Conservation (phyloP, 2,329 filamentous ascomycete species). For the Ceratocystis destructans region DNA sequence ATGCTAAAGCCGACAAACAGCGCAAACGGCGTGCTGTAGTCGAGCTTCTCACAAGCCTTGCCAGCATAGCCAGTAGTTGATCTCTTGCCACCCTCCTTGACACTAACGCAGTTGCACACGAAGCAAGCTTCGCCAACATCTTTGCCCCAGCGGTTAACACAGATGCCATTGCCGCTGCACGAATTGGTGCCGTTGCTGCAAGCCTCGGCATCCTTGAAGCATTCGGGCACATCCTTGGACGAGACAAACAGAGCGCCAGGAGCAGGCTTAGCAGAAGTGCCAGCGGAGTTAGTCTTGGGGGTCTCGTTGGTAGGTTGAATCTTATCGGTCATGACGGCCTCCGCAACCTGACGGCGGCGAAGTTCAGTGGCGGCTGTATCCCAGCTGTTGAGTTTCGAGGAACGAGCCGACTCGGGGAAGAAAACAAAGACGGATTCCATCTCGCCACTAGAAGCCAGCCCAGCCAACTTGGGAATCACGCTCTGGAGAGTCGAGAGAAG, state of each 20-base stretch:
- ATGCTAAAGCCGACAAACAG: slow-evolving; percentile 65
- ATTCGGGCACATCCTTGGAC: slow-evolving; percentile 46
- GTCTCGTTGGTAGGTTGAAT: slow-evolving; percentile 19
- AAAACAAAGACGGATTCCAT: slow-evolving; percentile 45
- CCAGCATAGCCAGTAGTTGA: slow-evolving; percentile 65
- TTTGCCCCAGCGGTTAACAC: slow-evolving; percentile 50
- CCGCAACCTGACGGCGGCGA: slow-evolving; percentile 32
- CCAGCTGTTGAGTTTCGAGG: slow-evolving; percentile 30
- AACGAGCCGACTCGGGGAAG: slow-evolving; percentile 35
- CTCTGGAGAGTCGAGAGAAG: slow-evolving; percentile 33
- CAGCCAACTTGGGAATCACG: slow-evolving; percentile 33
- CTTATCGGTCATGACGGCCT: slow-evolving; percentile 19
- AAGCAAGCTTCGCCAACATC: slow-evolving; percentile 47
- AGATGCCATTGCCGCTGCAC: slow-evolving; percentile 73
- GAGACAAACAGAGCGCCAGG: slow-evolving; percentile 22
- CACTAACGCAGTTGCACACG: slow-evolving; percentile 56
- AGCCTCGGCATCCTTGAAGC: slow-evolving; percentile 55
- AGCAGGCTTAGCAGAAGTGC: slow-evolving; percentile 15
- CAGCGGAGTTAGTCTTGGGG: slow-evolving; percentile 14
- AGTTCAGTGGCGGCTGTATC: slow-evolving; percentile 31
- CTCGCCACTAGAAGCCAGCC: slow-evolving; percentile 35
- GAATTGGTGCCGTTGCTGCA: slow-evolving; percentile 59
- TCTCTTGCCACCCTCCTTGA: slow-evolving; percentile 37
- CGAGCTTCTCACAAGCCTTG: slow-evolving; percentile 75
- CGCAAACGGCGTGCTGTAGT: slow-evolving; percentile 81